phyloP scores from a whole-genome alignment of 164 flowering plant species.

The Nelumbo lutea region DNA sequence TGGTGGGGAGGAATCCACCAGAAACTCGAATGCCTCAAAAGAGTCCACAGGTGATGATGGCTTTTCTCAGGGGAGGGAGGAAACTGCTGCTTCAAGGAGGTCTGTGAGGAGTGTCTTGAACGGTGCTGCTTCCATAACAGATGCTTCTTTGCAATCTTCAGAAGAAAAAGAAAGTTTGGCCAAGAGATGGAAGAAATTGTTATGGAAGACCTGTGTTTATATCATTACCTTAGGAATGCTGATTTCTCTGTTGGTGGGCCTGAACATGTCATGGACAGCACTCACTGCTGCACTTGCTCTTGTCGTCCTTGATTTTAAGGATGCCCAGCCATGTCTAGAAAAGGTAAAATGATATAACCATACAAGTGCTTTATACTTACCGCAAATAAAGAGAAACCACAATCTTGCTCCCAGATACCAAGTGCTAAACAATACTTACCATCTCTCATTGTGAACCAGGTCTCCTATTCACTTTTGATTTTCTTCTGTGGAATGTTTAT shows the following conservation, averaged over 20 bases:
- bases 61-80: conserved; percentile 20
- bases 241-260: conserved; percentile 57
- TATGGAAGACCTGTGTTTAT: conserved; percentile 75
- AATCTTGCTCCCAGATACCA: background rate
- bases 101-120: conserved; percentile 5
- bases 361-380: too few relatives aligned
- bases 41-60: background rate
- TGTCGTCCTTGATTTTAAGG: conserved; percentile 88
- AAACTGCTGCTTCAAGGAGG: conserved; percentile 20
- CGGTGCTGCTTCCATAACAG: background rate
- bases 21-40: too few relatives aligned
- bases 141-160: conserved; percentile 5
- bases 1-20: background rate
- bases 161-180: conserved; percentile 27
- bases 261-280: conserved; percentile 96
- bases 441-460: conserved; percentile 26
- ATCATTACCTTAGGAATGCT: conserved; percentile 83
- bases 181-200: conserved; percentile 41
- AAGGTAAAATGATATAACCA: conserved; percentile 42
- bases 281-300: conserved; percentile 86
- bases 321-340: conserved; percentile 72
- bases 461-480: conserved; percentile 58
- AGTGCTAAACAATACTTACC: background rate
- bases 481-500: conserved; percentile 77
- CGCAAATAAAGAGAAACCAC: too few relatives aligned